Conservation (phyloP, 495 filamentous ascomycete genomes). For the Pseudevernia furfuracea region DNA sequence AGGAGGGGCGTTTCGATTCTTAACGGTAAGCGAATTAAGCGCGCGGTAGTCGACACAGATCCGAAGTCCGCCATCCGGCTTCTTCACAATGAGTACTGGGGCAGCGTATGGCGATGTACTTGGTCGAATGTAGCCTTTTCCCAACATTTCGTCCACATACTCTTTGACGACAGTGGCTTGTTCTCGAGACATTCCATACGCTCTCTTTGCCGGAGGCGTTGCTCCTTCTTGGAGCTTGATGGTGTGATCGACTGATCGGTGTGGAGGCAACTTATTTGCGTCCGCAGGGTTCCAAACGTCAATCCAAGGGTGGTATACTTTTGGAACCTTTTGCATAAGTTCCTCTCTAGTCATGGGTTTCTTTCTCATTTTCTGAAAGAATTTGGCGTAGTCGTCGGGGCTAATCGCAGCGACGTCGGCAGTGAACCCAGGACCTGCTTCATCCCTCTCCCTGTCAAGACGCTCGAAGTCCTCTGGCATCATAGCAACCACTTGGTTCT, state of each 20-base stretch:
- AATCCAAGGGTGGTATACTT: background rate
- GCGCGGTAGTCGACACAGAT: no score
- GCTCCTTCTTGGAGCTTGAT: background rate
- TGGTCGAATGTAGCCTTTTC: constrained; percentile 27
- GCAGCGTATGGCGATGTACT: no score
- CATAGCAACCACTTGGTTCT: background rate
- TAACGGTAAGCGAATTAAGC: no score
- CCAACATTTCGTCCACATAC: background rate
- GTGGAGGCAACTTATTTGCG: background rate
- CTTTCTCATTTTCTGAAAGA: background rate
- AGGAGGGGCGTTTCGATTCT: no score
- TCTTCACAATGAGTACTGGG: no score
- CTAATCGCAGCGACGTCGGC: background rate
- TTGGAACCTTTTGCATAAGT: background rate
- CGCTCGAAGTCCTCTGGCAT: background rate
- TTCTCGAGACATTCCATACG: background rate
- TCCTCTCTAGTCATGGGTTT: background rate
- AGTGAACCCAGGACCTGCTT: background rate
- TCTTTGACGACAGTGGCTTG: background rate
- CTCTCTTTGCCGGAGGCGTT: background rate
- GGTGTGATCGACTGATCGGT: background rate
- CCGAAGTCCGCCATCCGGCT: no score
- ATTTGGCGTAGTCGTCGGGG: background rate
- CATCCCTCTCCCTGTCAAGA: background rate
- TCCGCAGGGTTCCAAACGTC: background rate